These are phyloP conservation scores for Ophiostoma quercus DNA, from an alignment of 2,329 filamentous ascomycete species.

Conservation along the genomic window DNA sequence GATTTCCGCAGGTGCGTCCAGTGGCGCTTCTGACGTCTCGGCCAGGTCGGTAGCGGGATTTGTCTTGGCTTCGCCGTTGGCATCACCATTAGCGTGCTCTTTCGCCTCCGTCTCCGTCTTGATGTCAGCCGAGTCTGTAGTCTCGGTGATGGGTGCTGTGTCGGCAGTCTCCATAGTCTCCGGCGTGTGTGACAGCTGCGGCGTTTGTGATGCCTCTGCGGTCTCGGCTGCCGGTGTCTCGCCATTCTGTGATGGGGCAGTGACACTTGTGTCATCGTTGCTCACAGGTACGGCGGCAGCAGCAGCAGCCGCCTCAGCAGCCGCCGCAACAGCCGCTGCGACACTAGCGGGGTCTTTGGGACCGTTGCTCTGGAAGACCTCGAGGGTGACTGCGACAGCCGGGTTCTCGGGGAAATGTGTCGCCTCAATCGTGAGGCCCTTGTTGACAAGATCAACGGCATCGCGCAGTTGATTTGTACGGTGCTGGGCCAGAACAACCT, in stretches of 20 bases:
- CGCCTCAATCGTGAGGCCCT: conserved; percentile 50
- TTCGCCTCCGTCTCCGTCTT: background rate
- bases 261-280: background rate
- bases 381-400: conserved; percentile 40
- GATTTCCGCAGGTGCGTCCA: background rate
- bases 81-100: background rate
- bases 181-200: background rate
- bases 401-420: conserved; percentile 50
- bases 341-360: conserved; percentile 30
- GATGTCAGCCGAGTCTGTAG: background rate
- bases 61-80: background rate
- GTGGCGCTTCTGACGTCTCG: background rate
- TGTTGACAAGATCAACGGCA: conserved; percentile 45
- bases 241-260: background rate
- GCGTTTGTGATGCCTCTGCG: background rate
- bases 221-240: conserved; percentile 4
- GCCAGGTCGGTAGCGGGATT: background rate
- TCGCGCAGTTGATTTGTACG: conserved; percentile 52
- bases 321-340: conserved; percentile 18
- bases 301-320: conserved; percentile 11
- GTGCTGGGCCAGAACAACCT: conserved; percentile 57
- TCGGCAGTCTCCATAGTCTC: background rate
- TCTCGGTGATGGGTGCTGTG: background rate
- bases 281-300: background rate
- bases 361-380: conserved; percentile 39